Evolutionary conservation across 2,329 filamentous ascomycete genomes (phyloP).

Genomic region (Rutstroemia sp.): DNA sequence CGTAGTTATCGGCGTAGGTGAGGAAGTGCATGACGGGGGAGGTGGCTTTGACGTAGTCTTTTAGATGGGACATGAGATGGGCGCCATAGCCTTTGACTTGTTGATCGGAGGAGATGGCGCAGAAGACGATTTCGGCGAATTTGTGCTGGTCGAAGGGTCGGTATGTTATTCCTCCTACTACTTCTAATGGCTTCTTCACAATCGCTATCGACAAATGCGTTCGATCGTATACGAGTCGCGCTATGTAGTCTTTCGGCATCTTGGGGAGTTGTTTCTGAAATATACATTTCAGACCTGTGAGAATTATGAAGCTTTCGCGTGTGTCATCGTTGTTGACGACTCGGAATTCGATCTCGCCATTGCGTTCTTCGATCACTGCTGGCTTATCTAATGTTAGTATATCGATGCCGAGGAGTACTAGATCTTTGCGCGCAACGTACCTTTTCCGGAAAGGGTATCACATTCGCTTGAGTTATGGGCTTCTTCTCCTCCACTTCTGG

Average conservation of each 20-base stretch:
- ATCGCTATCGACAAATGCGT: constrained; percentile 96
- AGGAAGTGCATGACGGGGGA: constrained; percentile 98
- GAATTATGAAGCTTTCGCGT: constrained; percentile 82
- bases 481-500: constrained; percentile 34
- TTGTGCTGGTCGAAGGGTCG: constrained; percentile 84
- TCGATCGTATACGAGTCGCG: constrained; percentile 91
- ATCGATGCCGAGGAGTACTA: background rate
- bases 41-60: constrained; percentile 96
- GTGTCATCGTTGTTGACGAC: constrained; percentile 96
- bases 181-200: constrained; percentile 90
- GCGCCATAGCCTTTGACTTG: constrained; percentile 98
- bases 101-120: constrained; percentile 93
- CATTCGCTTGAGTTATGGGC: constrained; percentile 39
- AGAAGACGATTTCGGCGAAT: constrained; percentile 98
- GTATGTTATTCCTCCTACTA: constrained; percentile 96
- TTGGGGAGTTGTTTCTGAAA: constrained; percentile 98
- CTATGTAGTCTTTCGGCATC: constrained; percentile 99
- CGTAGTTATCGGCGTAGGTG: constrained; percentile 98
- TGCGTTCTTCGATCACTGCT: constrained; percentile 87
- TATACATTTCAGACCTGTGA: constrained; percentile 93
- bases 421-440: constrained; percentile 35
- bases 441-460: constrained; percentile 86
- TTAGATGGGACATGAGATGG: constrained; percentile 95
- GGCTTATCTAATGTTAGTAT: constrained; percentile 42
- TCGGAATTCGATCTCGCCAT: constrained; percentile 90